A percentile compares a stretch with the other conserved stretches of the same genome.
Evolutionary conservation across 805 yeast genomes (phyloP).

Genomic region (Candida coquimbonensis): DNA sequence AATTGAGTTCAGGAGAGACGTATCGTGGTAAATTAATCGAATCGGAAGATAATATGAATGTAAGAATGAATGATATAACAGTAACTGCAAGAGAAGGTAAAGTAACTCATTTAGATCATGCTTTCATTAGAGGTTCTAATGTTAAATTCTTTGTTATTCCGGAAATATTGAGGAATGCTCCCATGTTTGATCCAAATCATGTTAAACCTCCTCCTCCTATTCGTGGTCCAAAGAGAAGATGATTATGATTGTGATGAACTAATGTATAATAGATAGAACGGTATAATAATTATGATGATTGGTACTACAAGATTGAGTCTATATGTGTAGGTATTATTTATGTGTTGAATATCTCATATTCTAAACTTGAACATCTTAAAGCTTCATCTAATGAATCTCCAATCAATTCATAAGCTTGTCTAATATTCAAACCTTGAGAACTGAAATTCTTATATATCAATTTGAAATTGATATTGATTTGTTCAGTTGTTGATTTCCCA

Average conservation of each 20-base stretch:
- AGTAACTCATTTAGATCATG: constrained; percentile 71
- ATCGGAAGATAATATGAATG: constrained; percentile 89
- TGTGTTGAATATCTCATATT: constrained; percentile 17
- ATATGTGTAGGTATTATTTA: neutral
- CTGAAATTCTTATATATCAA: constrained; percentile 17
- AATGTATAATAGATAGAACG: neutral
- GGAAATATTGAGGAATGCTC: constrained; percentile 82
- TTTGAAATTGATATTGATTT: constrained; percentile 13
- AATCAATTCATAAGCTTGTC: constrained; percentile 10
- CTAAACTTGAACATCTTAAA: constrained; percentile 15
- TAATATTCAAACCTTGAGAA: constrained; percentile 3
- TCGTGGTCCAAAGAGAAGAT: constrained; percentile 46
- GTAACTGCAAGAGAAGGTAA: constrained; percentile 73
- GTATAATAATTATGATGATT: too few species aligned
- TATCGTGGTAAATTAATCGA: constrained; percentile 84
- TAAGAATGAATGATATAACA: constrained; percentile 74
- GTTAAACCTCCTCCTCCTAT: constrained; percentile 68
- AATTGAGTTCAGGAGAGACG: constrained; percentile 76
- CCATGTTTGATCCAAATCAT: constrained; percentile 61
- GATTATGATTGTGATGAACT: neutral
- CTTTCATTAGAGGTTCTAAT: constrained; percentile 88
- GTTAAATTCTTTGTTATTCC: constrained; percentile 81
- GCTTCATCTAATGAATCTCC: constrained; percentile 13
- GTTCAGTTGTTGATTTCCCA: constrained; percentile 14
- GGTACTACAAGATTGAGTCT: too few species aligned